These are phyloP conservation scores for Macrocybe sp. DNA, from an alignment of 1,284 basidiomycete genomes.

Conservation along the genomic window DNA sequence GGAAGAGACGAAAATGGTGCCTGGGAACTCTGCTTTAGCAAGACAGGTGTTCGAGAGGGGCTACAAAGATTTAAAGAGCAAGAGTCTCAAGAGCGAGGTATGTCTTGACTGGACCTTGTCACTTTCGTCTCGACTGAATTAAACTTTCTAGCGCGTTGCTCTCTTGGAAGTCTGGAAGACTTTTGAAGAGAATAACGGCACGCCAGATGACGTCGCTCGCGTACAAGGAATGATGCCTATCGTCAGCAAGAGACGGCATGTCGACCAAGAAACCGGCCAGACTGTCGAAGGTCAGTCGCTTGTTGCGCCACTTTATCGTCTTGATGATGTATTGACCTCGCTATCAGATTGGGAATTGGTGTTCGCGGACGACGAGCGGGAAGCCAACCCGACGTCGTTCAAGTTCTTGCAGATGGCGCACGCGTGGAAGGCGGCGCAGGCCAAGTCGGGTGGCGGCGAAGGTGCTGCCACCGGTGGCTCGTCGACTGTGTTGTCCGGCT, in stretches of 20 bases:
- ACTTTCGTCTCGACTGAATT: constrained; percentile 7
- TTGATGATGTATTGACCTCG: constrained; percentile 1
- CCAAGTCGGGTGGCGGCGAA: constrained; percentile 15
- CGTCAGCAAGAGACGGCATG: constrained; percentile 79
- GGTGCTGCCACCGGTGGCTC: constrained; percentile 14
- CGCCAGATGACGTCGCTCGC: constrained; percentile 62
- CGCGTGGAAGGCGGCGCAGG: constrained; percentile 69
- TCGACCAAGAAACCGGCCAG: constrained; percentile 80
- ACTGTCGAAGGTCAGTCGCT: constrained; percentile 73
- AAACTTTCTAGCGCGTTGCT: constrained; percentile 58
- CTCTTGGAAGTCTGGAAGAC: constrained; percentile 92
- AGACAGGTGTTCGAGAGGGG: constrained; percentile 80
- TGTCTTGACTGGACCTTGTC: constrained; percentile 16
- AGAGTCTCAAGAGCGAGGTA: constrained; percentile 86
- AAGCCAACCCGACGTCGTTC: constrained; percentile 88
- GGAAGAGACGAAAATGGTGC: constrained; percentile 56
- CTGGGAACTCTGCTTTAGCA: constrained; percentile 67
- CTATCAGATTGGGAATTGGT: constrained; percentile 85
- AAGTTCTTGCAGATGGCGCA: constrained; percentile 93
- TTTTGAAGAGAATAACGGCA: constrained; percentile 81
- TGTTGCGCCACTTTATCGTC: constrained; percentile 2
- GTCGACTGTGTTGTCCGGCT: constrained; percentile 34
- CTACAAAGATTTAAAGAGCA: constrained; percentile 80
- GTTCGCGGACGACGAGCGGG: constrained; percentile 92
- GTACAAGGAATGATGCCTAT: constrained; percentile 91